Base-by-base conservation (phyloP, 1,139 yeast species). In the Groenewaldozyma sp. region DNA sequence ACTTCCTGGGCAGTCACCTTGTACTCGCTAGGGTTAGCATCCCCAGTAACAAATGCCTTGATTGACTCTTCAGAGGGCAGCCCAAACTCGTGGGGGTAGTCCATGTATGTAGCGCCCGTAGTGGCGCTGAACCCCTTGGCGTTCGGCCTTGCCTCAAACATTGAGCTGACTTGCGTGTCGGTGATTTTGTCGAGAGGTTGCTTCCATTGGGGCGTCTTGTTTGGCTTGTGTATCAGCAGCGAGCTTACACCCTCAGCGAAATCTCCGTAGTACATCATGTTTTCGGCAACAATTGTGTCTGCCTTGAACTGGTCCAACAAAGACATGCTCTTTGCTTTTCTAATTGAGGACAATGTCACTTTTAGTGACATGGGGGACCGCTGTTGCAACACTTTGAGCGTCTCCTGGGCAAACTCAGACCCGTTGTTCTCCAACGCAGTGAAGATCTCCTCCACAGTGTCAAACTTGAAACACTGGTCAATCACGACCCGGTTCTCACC, bases 281-380 rank as follows among this genome's bases (percentile, higher is more conserved):
- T 78, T 42, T 84, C 75, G 29, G 96, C 95, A 24, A 91, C 65
- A 43, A 71, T 68, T 62, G 84, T 69, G 61, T 91, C 98, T 50
- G 76, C 73, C 51, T 74, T 75, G 45, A 91, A 65, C 38, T 91
- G 84, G 37, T 74, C 65, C 45, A 73, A 71, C 52, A 87, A 76
- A 44, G 81, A 70, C 47, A 76, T 69, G 35, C 65, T 56, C 22
- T 70, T 62, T 41, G 88, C 87, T 44, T 73, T 70, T 52, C 79
- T 76, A 59, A 87, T 66, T 46, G 84, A 70, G 42, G 78, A 81
- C 50, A 78, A 71, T 1, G 87, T 78, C 28, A 87, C 75, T 55
- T 82, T 78, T 52, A 87, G 68, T 7, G 94, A 80, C n/a, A 84
- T 70, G 38, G 84, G 82, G 5, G 95, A 84, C 60, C 81, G 77